Percentiles rank a stretch among this genome's conserved stretches.
Evolutionary conservation across 345 rosid genomes (phyloP).

Genomic region (Gynandropsis gynandra): DNA sequence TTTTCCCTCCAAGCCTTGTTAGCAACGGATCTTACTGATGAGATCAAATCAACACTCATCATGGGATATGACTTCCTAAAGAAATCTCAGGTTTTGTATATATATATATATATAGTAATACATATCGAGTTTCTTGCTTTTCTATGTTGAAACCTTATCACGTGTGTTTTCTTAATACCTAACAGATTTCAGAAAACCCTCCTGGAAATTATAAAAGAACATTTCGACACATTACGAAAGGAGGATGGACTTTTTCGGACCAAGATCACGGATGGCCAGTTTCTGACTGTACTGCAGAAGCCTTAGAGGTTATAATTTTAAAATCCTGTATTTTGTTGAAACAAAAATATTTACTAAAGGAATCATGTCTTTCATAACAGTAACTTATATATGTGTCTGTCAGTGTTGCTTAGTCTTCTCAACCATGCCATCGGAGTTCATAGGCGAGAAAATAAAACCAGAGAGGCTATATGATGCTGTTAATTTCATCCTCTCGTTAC

Average conservation of each 20-base stretch:
- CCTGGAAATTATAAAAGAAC: conserved; percentile 42
- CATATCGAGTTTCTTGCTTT: no score
- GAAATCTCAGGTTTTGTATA: conserved; percentile 29
- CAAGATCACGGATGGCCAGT: no score
- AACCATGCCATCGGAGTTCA: conserved; percentile 14
- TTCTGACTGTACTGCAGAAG: conserved; percentile 70
- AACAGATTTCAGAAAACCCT: conserved; percentile 41
- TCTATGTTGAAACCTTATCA: no score
- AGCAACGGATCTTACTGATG: conserved; percentile 15
- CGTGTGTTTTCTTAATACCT: no score
- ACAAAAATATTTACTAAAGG: not conserved
- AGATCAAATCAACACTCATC: conserved; percentile 28
- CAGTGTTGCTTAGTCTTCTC: conserved; percentile 17
- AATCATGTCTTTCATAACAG: conserved; percentile 8
- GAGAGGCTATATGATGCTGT: conserved; percentile 58
- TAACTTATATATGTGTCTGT: not conserved
- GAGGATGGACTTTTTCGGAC: no score
- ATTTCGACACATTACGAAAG: no score
- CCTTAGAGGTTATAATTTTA: conserved; percentile 33
- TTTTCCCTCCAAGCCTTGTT: conserved; percentile 33
- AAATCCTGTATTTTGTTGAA: not conserved
- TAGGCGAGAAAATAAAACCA: conserved; percentile 25
- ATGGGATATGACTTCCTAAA: conserved; percentile 35
- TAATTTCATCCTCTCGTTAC: conserved; percentile 58
- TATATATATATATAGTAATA: conserved; percentile 4